Evolutionary conservation across 2,329 filamentous ascomycete species (phyloP).

Genomic region (Aspergillus novoparasiticus): DNA sequence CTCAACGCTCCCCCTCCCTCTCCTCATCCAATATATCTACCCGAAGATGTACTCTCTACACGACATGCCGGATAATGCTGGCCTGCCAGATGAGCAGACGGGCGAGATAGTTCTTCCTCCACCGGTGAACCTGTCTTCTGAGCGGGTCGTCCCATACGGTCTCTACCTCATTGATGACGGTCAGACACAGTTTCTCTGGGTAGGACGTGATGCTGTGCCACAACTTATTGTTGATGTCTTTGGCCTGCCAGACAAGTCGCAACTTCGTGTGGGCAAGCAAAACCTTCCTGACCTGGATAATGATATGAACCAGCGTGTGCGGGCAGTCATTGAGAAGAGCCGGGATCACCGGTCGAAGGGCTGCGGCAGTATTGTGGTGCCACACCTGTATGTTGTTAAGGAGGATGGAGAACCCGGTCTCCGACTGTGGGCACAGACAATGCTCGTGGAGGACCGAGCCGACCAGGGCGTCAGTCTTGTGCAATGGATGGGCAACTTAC

Average conservation of each 20-base stretch:
- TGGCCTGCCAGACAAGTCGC: slow-evolving; percentile 77
- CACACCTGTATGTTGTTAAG: slow-evolving; percentile 88
- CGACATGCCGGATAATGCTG: slow-evolving; percentile 94
- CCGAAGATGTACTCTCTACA: slow-evolving; percentile 83
- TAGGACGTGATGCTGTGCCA: slow-evolving; percentile 88
- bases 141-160: slow-evolving; percentile 83
- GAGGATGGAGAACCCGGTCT: slow-evolving; percentile 95
- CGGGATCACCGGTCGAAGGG: slow-evolving; percentile 82
- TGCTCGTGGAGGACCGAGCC: slow-evolving; percentile 91
- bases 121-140: slow-evolving; percentile 81
- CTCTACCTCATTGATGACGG: slow-evolving; percentile 96
- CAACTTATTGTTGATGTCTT: slow-evolving; percentile 90
- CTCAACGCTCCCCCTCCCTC: slow-evolving; percentile 87
- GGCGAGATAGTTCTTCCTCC: slow-evolving; percentile 88
- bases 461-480: slow-evolving; percentile 91
- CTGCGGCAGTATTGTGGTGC: slow-evolving; percentile 89
- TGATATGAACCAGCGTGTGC: slow-evolving; percentile 93
- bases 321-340: slow-evolving; percentile 89
- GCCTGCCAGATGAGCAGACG: slow-evolving; percentile 79
- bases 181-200: slow-evolving; percentile 96
- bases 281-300: slow-evolving; percentile 84
- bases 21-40: slow-evolving; percentile 92
- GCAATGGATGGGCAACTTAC: slow-evolving; percentile 88
- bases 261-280: slow-evolving; percentile 89
- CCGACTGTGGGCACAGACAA: slow-evolving; percentile 94